A percentile compares a stretch with the other conserved stretches of the same genome.
Conservation (phyloP, 1,284 basidiomycete species). For the Sanguinoderma infundibulare region DNA sequence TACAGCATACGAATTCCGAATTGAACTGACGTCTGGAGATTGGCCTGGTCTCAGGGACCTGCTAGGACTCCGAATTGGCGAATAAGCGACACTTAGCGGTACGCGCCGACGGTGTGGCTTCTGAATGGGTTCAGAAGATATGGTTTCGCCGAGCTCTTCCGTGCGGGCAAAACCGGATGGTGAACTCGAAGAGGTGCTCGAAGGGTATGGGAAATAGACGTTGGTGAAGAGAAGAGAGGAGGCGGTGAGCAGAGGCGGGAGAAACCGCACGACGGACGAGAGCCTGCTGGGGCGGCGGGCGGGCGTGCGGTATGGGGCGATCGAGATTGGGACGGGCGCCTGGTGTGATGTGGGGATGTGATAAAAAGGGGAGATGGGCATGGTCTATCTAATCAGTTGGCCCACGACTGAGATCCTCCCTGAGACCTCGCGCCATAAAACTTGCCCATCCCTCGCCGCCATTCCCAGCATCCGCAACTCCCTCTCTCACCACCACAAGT, state of each 20-base stretch:
- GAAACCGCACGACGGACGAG: background rate
- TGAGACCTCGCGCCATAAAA: conserved; percentile 20
- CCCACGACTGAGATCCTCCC: conserved; percentile 22
- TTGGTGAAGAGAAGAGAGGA: background rate
- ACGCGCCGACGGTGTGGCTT: background rate
- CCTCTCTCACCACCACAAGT: conserved; percentile 18
- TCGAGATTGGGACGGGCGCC: conserved; percentile 22
- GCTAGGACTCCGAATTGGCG: background rate
- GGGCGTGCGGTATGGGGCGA: background rate
- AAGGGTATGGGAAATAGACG: too few species aligned
- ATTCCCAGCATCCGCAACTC: conserved; percentile 24
- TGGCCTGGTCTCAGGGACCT: background rate
- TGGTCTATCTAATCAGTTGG: conserved; percentile 39
- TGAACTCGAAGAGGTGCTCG: background rate
- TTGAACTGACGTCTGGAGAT: conserved; percentile 21
- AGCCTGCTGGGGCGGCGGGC: background rate
- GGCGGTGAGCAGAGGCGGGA: background rate
- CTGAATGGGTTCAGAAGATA: background rate
- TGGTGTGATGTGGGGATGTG: conserved; percentile 17
- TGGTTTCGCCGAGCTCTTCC: background rate
- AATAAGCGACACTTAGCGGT: background rate
- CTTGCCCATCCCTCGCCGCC: conserved; percentile 16
- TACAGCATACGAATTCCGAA: conserved; percentile 22
- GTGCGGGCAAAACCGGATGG: background rate
- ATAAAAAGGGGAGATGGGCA: conserved; percentile 25